Evolutionary conservation across 139 green algal species (phyloP).

Genomic region (Picochlorum sp.): DNA sequence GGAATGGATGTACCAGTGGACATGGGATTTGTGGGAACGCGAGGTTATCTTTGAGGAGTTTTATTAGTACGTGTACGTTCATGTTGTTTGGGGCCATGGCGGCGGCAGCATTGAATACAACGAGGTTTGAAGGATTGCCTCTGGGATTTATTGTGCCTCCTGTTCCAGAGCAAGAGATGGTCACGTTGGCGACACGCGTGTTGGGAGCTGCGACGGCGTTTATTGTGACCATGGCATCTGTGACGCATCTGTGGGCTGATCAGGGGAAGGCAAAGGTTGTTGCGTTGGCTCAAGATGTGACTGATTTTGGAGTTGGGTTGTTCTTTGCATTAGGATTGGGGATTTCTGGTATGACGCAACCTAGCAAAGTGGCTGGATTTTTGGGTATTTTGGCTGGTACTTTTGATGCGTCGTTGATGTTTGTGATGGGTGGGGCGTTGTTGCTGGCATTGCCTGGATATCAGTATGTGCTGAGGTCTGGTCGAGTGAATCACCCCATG

Average conservation of each 20-base stretch:
- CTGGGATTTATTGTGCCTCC: conserved; percentile 6
- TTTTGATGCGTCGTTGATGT: conserved; percentile 49
- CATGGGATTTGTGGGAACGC: conserved; percentile 58
- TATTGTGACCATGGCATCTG: conserved; percentile 3
- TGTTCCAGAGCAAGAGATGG: neutral
- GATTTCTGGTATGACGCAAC: conserved; percentile 57
- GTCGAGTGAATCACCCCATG: conserved; percentile 4
- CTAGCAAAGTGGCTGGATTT: conserved; percentile 50
- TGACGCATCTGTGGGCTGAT: conserved; percentile 13
- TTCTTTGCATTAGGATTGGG: conserved; percentile 64
- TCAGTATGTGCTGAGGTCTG: conserved; percentile 17
- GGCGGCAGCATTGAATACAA: conserved; percentile 12
- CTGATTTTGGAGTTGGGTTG: conserved; percentile 33
- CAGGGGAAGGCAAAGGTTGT: conserved; percentile 6
- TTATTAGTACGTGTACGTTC: conserved; percentile 34
- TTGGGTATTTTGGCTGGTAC: conserved; percentile 11
- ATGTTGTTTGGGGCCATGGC: conserved; percentile 45
- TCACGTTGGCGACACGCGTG: neutral
- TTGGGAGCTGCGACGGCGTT: neutral
- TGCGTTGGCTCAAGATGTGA: neutral
- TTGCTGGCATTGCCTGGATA: conserved; percentile 40
- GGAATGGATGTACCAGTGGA: conserved; percentile 72
- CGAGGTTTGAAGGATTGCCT: conserved; percentile 10
- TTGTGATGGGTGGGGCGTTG: conserved; percentile 72
- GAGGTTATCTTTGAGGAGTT: conserved; percentile 34